Conservation (phyloP, 305 asterid genomes). For the Solanum hybrid region DNA sequence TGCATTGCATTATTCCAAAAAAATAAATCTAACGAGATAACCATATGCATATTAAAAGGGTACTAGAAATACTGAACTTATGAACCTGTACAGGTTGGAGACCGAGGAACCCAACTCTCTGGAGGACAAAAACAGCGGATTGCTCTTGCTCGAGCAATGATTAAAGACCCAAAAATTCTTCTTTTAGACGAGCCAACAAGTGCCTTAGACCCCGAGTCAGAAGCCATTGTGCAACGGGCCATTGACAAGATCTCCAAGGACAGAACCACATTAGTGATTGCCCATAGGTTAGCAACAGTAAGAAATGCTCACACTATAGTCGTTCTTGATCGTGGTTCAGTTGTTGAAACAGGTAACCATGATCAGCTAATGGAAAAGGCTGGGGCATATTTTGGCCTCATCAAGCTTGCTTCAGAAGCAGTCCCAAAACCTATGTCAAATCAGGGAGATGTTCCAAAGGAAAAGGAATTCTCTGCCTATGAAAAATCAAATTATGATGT, state of each 20-base stretch:
- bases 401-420: conserved; percentile 63
- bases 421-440: conserved; percentile 25
- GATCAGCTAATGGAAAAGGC: conserved; percentile 45
- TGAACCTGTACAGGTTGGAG: conserved; percentile 53
- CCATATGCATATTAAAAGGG: not conserved
- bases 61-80: not conserved
- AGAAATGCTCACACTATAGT: conserved; percentile 55
- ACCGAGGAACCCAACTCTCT: conserved; percentile 64
- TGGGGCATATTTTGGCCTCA: conserved; percentile 53
- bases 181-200: conserved; percentile 84
- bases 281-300: conserved; percentile 74
- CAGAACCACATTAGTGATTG: conserved; percentile 66
- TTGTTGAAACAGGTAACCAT: conserved; percentile 62
- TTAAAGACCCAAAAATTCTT: conserved; percentile 61
- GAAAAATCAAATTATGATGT: conserved; percentile 14
- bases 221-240: conserved; percentile 60
- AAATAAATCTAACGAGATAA: not conserved
- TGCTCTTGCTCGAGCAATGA: conserved; percentile 79
- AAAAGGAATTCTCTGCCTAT: conserved; percentile 13
- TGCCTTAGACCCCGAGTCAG: conserved; percentile 69
- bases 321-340: conserved; percentile 56
- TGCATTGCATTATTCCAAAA: not conserved
- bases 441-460: conserved; percentile 13
- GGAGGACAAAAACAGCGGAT: conserved; percentile 86
- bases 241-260: conserved; percentile 60